These are phyloP conservation scores for Blastosporella zonata DNA, from an alignment of 1,284 basidiomycete genomes.

Conservation along the genomic window DNA sequence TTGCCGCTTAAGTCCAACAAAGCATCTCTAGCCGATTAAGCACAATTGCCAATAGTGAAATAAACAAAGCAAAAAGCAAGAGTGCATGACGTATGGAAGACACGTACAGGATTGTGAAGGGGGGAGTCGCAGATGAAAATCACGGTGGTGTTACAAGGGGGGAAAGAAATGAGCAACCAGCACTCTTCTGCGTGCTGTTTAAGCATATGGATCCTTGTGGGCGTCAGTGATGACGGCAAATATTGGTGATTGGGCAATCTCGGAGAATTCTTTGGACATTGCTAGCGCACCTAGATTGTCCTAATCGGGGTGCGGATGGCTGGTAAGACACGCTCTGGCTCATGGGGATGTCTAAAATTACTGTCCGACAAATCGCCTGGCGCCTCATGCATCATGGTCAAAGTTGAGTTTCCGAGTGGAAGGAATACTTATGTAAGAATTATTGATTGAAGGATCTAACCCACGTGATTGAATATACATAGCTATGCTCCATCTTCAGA, in stretches of 20 bases:
- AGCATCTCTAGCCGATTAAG: slow-evolving; percentile 1
- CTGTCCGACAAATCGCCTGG: slow-evolving; percentile 4
- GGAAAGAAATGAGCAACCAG: background rate
- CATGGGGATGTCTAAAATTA: background rate
- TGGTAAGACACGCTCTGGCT: no score
- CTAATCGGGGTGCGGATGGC: background rate
- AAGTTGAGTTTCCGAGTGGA: background rate
- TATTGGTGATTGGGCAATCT: slow-evolving; percentile 2
- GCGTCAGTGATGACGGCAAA: slow-evolving; percentile 5
- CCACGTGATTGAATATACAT: no score
- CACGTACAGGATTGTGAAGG: slow-evolving; percentile 1
- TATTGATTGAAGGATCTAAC: no score
- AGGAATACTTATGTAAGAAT: no score
- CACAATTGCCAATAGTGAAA: background rate
- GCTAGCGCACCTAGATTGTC: background rate
- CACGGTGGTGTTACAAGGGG: background rate
- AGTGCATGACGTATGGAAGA: background rate
- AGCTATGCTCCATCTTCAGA: no score
- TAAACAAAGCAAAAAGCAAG: background rate
- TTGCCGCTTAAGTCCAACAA: background rate
- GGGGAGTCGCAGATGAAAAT: background rate
- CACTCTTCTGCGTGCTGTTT: slow-evolving; percentile 2
- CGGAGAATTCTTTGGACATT: background rate
- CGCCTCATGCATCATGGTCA: background rate
- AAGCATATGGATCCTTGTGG: slow-evolving; percentile 14